Base-by-base conservation (phyloP, 2,329 filamentous ascomycete species). In the Tolypocladium amazonense region DNA sequence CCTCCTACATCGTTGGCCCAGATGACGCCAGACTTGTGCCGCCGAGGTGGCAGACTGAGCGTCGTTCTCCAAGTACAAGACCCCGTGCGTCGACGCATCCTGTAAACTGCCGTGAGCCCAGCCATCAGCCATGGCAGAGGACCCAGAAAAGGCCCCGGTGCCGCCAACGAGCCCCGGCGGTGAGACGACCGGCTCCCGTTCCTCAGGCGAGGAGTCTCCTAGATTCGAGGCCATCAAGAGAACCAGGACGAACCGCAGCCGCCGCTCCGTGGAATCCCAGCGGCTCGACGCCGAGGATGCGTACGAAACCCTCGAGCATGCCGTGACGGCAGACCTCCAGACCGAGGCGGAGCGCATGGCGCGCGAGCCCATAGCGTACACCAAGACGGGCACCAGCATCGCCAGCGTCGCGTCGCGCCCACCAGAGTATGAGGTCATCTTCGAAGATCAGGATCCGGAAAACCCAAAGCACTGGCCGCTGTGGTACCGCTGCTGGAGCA, bases 371-470 rank as follows among this genome's bases (percentile, higher is more conserved):
- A 70, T 79, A n/a, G 68, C 74, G 38, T 74, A 74, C 62, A 73
- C 75, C 7, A 70, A 72, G 39, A 78, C 77, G 2, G 71, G 73
- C 35, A 73, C 76, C 57, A 79, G 75, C 61, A 65, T 77, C 47
- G 71, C 72, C 56, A 79, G 76, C 62, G 71, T 70, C 30, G 75
- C 75, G 3, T 78, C 76, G 20, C 72, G 77, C 2, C 73, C 76
- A 3, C 79, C 84, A 4, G 82, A 85, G 35, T 93, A 85, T 67
- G 90, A 94, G 72, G 81, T 93, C 58, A 85, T 88, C 67, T 92
- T 90, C 69, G 81, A 83, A 20, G 82, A 82, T 1, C 75, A 83
- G 61, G 86, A 89, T 64, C 78, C 78, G 18, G 77, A 81, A 15
- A 87, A 91, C 65, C 88, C 89, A 0, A 78, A 81, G 62, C 88